Evolutionary conservation across 2,329 filamentous ascomycete genomes (phyloP).

Genomic region (Cadophora malorum): DNA sequence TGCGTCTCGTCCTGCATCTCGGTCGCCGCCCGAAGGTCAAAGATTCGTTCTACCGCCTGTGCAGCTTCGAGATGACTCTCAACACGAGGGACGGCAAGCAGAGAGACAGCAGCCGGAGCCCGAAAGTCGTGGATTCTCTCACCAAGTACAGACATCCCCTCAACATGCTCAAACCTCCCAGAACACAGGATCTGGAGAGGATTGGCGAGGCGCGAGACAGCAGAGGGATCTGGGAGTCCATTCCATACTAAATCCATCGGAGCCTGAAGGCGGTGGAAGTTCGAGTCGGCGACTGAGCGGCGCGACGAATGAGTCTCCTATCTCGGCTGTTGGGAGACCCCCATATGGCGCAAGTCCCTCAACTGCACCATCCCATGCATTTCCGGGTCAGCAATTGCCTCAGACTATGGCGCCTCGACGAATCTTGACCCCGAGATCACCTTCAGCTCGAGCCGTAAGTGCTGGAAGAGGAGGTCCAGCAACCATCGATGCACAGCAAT

Average conservation of each 20-base stretch:
- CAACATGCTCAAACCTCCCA: slow-evolving; percentile 35
- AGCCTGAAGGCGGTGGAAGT: slow-evolving; percentile 36
- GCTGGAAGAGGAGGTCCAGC: slow-evolving; percentile 53
- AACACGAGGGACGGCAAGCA: slow-evolving; percentile 37
- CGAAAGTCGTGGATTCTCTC: slow-evolving; percentile 35
- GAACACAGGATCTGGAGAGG: slow-evolving; percentile 32
- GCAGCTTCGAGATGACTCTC: slow-evolving; percentile 44
- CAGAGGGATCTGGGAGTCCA: slow-evolving; percentile 46
- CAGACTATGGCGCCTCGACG: slow-evolving; percentile 36
- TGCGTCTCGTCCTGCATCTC: slow-evolving; percentile 62
- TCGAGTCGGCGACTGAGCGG: slow-evolving; percentile 37
- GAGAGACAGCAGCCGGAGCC: slow-evolving; percentile 39
- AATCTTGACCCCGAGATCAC: slow-evolving; percentile 46
- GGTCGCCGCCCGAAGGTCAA: slow-evolving; percentile 46
- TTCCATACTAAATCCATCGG: slow-evolving; percentile 47
- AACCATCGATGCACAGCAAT: slow-evolving; percentile 55
- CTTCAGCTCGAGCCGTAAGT: slow-evolving; percentile 59
- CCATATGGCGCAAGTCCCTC: slow-evolving; percentile 40
- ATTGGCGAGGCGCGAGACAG: slow-evolving; percentile 38
- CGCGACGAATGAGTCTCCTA: slow-evolving; percentile 36
- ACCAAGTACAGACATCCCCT: slow-evolving; percentile 36
- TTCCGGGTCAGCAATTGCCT: slow-evolving; percentile 34
- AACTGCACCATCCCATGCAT: slow-evolving; percentile 32
- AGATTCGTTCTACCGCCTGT: slow-evolving; percentile 44
- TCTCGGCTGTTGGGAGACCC: slow-evolving; percentile 32